Percentiles rank a stretch among this genome's conserved stretches.
Evolutionary conservation across 1,284 basidiomycete species (phyloP).

Genomic region (Sporisorium scitamineum): DNA sequence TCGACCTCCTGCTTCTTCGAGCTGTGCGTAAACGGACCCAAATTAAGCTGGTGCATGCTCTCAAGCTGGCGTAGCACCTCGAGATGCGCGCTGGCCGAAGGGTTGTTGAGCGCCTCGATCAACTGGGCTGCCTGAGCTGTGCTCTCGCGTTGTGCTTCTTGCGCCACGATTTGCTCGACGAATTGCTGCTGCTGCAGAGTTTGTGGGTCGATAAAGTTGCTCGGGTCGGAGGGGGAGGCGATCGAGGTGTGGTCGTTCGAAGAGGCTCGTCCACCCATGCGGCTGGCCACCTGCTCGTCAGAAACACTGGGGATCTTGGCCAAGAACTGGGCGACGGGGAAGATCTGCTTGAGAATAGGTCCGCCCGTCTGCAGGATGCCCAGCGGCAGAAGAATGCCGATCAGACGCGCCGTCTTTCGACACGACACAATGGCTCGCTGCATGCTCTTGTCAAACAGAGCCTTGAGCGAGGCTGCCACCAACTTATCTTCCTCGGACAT

Average conservation of each 20-base stretch:
- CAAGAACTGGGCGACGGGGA: slow-evolving; percentile 59
- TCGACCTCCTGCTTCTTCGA: slow-evolving; percentile 61
- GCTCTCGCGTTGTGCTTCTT: slow-evolving; percentile 19
- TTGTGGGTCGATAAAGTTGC: slow-evolving; percentile 40
- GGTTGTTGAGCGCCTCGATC: slow-evolving; percentile 7
- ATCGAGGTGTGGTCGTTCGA: background rate
- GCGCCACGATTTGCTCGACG: slow-evolving; percentile 12
- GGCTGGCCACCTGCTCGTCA: slow-evolving; percentile 34
- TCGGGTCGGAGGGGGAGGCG: slow-evolving; percentile 8
- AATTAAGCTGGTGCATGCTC: slow-evolving; percentile 40
- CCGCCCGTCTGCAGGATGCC: slow-evolving; percentile 60
- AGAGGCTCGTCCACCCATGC: slow-evolving; percentile 11
- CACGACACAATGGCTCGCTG: slow-evolving; percentile 51
- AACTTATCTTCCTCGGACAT: slow-evolving; percentile 43
- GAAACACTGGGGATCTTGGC: slow-evolving; percentile 50
- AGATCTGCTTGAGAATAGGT: slow-evolving; percentile 50
- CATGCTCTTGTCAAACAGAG: slow-evolving; percentile 53
- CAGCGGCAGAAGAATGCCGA: slow-evolving; percentile 51
- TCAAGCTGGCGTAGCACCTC: slow-evolving; percentile 39
- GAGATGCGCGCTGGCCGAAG: slow-evolving; percentile 15
- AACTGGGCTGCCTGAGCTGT: background rate
- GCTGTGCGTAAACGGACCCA: slow-evolving; percentile 57
- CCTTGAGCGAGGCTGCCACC: slow-evolving; percentile 44
- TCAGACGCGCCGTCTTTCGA: slow-evolving; percentile 50
- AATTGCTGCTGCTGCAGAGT: slow-evolving; percentile 25